A percentile compares a stretch with the other conserved stretches of the same genome.
Evolutionary conservation across 2,329 filamentous ascomycete genomes (phyloP).

Genomic region (Emydomyces testavorans): DNA sequence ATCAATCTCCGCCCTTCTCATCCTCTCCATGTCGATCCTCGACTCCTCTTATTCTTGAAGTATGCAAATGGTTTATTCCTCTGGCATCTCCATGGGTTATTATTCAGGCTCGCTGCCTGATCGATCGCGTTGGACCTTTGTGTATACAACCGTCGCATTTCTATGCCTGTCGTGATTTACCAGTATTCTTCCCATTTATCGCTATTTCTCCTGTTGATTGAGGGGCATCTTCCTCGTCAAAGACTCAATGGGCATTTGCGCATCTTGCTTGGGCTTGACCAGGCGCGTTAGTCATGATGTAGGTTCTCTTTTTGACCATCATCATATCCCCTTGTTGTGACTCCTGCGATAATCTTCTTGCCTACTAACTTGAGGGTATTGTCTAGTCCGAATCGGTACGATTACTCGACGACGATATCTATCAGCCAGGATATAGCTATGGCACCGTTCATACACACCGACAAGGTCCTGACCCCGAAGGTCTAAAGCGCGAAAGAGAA

Average conservation of each 20-base stretch:
- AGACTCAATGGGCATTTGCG: slow-evolving; percentile 35
- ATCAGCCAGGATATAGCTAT: slow-evolving; percentile 36
- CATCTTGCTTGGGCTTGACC: slow-evolving; percentile 32
- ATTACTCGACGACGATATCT: slow-evolving; percentile 36
- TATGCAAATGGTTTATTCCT: slow-evolving; percentile 3
- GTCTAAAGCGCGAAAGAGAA: slow-evolving; percentile 35
- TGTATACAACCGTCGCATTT: neutral
- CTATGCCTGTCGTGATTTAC: neutral
- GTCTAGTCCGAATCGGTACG: slow-evolving; percentile 34
- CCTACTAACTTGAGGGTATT: neutral
- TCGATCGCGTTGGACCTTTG: neutral
- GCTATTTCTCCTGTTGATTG: neutral
- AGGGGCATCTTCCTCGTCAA: neutral
- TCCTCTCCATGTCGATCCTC: neutral
- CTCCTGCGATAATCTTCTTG: neutral
- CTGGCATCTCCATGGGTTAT: slow-evolving; percentile 13
- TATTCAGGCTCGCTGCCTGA: slow-evolving; percentile 12
- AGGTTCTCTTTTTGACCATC: slow-evolving; percentile 14
- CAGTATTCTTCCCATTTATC: neutral
- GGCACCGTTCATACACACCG: slow-evolving; percentile 32
- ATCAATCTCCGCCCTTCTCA: slow-evolving; percentile 1
- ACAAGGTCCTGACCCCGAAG: slow-evolving; percentile 33
- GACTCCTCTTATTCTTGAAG: neutral
- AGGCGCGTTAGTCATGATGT: slow-evolving; percentile 32
- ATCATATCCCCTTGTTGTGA: neutral